Evolutionary conservation across 2,329 filamentous ascomycete species (phyloP).

Genomic region (Furcasterigmium furcatum): DNA sequence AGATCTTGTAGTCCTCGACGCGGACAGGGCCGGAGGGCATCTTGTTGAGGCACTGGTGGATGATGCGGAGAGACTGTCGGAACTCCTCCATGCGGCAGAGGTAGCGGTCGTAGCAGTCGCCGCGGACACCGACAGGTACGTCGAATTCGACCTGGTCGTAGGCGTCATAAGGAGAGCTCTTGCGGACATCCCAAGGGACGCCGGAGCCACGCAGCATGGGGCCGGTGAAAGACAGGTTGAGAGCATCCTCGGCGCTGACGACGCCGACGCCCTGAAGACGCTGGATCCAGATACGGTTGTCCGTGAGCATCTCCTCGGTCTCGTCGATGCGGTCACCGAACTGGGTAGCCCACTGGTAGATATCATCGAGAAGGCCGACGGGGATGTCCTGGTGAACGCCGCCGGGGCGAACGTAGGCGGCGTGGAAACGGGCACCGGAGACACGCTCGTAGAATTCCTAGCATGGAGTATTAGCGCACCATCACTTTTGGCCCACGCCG

Average conservation of each 20-base stretch:
- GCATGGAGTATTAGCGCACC: slow-evolving; percentile 15
- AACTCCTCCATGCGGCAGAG: slow-evolving; percentile 99
- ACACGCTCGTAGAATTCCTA: slow-evolving; percentile 99
- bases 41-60: slow-evolving; percentile 98
- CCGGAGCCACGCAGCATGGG: slow-evolving; percentile 98
- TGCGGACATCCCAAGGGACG: slow-evolving; percentile 93
- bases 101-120: slow-evolving; percentile 99
- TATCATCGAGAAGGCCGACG: slow-evolving; percentile 91
- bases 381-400: slow-evolving; percentile 96
- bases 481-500: background rate
- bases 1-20: slow-evolving; percentile 98
- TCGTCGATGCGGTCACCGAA: slow-evolving; percentile 98
- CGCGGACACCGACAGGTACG: slow-evolving; percentile 92
- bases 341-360: slow-evolving; percentile 99
- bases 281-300: slow-evolving; percentile 99
- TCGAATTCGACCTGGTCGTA: slow-evolving; percentile 99
- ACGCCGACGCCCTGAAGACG: slow-evolving; percentile 89
- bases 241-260: slow-evolving; percentile 85
- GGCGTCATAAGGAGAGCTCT: slow-evolving; percentile 94
- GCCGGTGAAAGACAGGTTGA: slow-evolving; percentile 95
- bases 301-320: slow-evolving; percentile 96
- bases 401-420: slow-evolving; percentile 93
- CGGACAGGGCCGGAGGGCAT: slow-evolving; percentile 94
- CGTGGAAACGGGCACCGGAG: slow-evolving; percentile 93
- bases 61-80: slow-evolving; percentile 95